phyloP scores from a whole-genome alignment of 306 rosid species.

The Aeschynomene evenia region DNA sequence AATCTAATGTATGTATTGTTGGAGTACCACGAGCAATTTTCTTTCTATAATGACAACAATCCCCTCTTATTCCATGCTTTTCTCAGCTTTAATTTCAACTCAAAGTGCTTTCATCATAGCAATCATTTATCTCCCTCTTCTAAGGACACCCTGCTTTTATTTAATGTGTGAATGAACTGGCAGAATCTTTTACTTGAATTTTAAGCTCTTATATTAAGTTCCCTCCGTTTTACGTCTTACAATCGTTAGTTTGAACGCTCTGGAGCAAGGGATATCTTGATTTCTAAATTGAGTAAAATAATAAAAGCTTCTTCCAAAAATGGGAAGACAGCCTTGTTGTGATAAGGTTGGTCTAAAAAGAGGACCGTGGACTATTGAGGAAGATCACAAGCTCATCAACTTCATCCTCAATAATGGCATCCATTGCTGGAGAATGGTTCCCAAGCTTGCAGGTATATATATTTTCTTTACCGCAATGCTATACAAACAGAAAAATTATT shows the following conservation, averaged over 20 bases:
- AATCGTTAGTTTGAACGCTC: constrained; percentile 3
- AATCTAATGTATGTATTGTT: no score
- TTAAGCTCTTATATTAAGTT: constrained; percentile 55
- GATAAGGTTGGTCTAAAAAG: constrained; percentile 89
- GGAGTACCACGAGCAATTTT: no score
- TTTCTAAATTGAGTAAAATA: background rate
- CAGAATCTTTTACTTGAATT: constrained; percentile 84
- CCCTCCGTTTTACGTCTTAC: constrained; percentile 31
- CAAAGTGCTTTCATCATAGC: constrained; percentile 56
- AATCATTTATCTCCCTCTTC: constrained; percentile 83
- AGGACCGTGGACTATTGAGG: constrained; percentile 98
- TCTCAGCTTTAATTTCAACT: constrained; percentile 38
- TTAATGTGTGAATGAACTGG: constrained; percentile 73
- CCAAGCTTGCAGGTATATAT: constrained; percentile 92
- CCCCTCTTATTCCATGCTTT: constrained; percentile 42
- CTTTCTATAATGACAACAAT: constrained; percentile 59
- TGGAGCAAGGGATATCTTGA: constrained; percentile 15
- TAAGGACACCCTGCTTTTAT: constrained; percentile 54
- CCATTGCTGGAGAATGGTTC: constrained; percentile 95
- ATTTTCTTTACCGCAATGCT: background rate
- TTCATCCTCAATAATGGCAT: constrained; percentile 94
- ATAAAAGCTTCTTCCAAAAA: constrained; percentile 22
- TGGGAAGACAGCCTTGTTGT: constrained; percentile 98
- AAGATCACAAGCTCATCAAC: constrained; percentile 84
- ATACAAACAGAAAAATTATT: no score